Evolutionary conservation across 345 rosid species (phyloP).

Genomic region (Abelmoschus esculentus): DNA sequence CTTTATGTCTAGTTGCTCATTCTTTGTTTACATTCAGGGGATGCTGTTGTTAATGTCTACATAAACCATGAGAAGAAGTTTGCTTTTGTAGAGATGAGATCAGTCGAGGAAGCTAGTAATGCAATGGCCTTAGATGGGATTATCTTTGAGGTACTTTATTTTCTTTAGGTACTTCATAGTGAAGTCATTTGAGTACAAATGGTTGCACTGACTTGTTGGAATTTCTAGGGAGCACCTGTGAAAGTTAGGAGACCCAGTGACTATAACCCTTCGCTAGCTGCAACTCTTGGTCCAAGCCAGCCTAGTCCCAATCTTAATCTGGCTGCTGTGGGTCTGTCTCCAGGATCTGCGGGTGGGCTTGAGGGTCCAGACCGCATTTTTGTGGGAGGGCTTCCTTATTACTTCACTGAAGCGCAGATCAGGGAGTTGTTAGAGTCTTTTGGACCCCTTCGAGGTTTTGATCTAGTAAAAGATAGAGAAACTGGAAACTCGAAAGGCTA

Average conservation of each 20-base stretch:
- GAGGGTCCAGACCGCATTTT: constrained; percentile 98
- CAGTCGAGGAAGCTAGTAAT: constrained; percentile 99
- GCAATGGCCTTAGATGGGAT: constrained; percentile 99
- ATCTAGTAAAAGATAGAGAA: constrained; percentile 93
- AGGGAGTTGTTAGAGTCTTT: constrained; percentile 94
- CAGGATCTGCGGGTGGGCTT: constrained; percentile 94
- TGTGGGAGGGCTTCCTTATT: constrained; percentile 91
- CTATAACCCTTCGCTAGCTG: constrained; percentile 91
- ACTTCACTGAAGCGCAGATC: constrained; percentile 88
- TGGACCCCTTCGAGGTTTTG: constrained; percentile 87
- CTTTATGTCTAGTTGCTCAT: background rate
- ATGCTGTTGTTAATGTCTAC: constrained; percentile 98
- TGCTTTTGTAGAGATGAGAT: constrained; percentile 99
- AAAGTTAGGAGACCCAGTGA: constrained; percentile 98
- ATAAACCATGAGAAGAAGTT: constrained; percentile 99
- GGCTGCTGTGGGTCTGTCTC: constrained; percentile 74
- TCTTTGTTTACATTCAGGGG: constrained; percentile 38
- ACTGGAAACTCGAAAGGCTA: constrained; percentile 97
- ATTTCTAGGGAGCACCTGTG: constrained; percentile 85
- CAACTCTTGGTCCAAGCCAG: constrained; percentile 97
- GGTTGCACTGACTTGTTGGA: constrained; percentile 1
- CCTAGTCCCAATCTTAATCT: constrained; percentile 91
- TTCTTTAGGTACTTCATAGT: background rate
- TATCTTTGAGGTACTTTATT: constrained; percentile 63
- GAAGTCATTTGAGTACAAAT: constrained; percentile 14